Base-by-base conservation (phyloP, 768 basidiomycete species). In the Hysterangium stoloniferum region DNA sequence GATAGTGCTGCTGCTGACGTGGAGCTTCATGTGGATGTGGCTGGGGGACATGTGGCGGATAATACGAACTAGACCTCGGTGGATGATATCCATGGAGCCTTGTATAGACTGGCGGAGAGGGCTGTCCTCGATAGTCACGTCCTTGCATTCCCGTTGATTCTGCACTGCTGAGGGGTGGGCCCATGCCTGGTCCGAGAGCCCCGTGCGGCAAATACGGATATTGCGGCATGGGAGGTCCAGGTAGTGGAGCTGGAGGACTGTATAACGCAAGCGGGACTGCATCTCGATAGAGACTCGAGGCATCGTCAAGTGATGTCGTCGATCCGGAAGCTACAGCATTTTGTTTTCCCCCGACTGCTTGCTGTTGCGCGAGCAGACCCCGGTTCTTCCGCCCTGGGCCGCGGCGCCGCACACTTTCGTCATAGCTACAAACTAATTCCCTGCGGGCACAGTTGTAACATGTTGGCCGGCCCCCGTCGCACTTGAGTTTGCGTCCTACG, bases 401-500 rank as follows among this genome's bases (percentile, higher is more conserved):
- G 17, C 45, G 47, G 8, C 47, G 47, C 40, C 51, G 40, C 48
- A 56, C 15, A 8, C 24, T 12, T 19, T 52, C 11, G 34, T 52
- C 13, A 20, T 45, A 45, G 42, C 35, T 22, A 25, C 57, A 20
- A 19, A 48, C 45, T 54, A 52, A 42, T 29, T 54, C 19, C 51
- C 43, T 35, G 43, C 48, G 32, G 49, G 48, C 19, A 35, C 54
- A 44, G 24, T 36, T n/a, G 29, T 19, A 25, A 27, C 47, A 48
- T 35, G 32, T 48, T 13, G 47, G 47, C 9, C 37, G 31, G 12
- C 34, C 5, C 3, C 47, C 47, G 24, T 38, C 22, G 35, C 47
- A 48, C 20, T 48, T 48, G 11, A 48, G 24, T 36, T 48, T 48
- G n/a, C 47, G 47, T 4, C 1, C 47, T 48, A 48, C 24, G 33